Evolutionary conservation across 768 basidiomycete genomes (phyloP), one percentile per base, ranked within the genome.

Genomic region (Rhodotorula sphaerocarpa): DNA sequence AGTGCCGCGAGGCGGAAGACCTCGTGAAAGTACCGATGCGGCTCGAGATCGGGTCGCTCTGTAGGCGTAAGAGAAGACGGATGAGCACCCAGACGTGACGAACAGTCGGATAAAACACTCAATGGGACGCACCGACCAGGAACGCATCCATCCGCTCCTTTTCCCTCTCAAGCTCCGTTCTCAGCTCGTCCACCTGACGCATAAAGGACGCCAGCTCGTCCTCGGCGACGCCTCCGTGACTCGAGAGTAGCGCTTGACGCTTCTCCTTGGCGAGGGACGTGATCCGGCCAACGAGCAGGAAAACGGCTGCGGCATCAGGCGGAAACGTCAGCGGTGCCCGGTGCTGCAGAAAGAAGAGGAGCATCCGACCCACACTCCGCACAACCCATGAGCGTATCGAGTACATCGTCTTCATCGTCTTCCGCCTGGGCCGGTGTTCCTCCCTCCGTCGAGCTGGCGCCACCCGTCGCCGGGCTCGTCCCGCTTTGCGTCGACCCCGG

Each of bases 1-100:
- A 63, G 62, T 7, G 45, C 62, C 10, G 45, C 43, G 31, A 63
- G 52, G 6, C 62, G 41, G 41, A 63, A 63, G 7, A 48, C 51
- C 46, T 58, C 62, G 57, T 63, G 62, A 25, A 63, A 58, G 46
- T 63, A 54, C 12, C 51, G 51, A 27, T 63, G 62, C 7, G 56
- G 46, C 28, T 51, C 51, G 51, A 58, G 57, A 23, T 63, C 62
- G 33, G 56, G 56, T 18, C 57, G 56, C 1, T 58, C 62, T 63
- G 56, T 16, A 1, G 9, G 41, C 6, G 9, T 27, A 23, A 16
- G 6, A n/a, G n/a, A 34, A 52, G 27, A 25, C 14, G 20, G 41
- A 25, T 10, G 5, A 21, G 44, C 5, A 1, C 15, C 7, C 28
- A 33, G 11, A 16, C 34, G 51, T 6, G 7, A 7, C n/a, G 20